Evolutionary conservation across 495 filamentous ascomycete genomes (phyloP).

Genomic region (Talaromyces adpressus): DNA sequence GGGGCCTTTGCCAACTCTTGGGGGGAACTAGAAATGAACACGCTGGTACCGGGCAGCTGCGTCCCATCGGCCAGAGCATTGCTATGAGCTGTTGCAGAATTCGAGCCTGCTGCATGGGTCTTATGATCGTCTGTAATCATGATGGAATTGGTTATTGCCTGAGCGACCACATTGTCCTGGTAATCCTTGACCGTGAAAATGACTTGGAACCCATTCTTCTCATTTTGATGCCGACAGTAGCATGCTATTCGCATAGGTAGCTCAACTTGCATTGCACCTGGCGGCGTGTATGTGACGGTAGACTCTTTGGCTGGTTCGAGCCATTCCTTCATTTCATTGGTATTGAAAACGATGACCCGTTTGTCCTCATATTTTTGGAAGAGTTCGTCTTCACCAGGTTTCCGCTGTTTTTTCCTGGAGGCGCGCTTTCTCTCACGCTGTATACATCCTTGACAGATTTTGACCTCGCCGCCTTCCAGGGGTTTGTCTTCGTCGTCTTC

Average conservation of each 20-base stretch:
- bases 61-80: conserved; percentile 35
- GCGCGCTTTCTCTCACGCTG: conserved; percentile 81
- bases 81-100: conserved; percentile 31
- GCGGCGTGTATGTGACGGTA: conserved; percentile 35
- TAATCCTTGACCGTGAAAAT: conserved; percentile 90
- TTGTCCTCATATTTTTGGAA: conserved; percentile 72
- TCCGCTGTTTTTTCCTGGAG: conserved; percentile 80
- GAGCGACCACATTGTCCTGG: conserved; percentile 63
- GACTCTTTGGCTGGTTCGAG: conserved; percentile 44
- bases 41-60: conserved; percentile 35
- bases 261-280: conserved; percentile 64
- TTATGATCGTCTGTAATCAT: conserved; percentile 98
- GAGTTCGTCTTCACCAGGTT: conserved; percentile 71
- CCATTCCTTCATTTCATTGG: conserved; percentile 85
- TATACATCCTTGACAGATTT: conserved; percentile 79
- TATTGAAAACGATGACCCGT: conserved; percentile 90
- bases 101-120: conserved; percentile 45
- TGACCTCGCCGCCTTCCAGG: conserved; percentile 75
- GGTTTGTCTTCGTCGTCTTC: conserved; percentile 58
- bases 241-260: conserved; percentile 94
- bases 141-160: conserved; percentile 77
- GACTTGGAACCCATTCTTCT: conserved; percentile 87
- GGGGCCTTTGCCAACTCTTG: conserved; percentile 21
- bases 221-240: conserved; percentile 89
- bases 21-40: conserved; percentile 34